phyloP scores from a whole-genome alignment of 176 grass and related monocot genomes.

The Poa pratensis region DNA sequence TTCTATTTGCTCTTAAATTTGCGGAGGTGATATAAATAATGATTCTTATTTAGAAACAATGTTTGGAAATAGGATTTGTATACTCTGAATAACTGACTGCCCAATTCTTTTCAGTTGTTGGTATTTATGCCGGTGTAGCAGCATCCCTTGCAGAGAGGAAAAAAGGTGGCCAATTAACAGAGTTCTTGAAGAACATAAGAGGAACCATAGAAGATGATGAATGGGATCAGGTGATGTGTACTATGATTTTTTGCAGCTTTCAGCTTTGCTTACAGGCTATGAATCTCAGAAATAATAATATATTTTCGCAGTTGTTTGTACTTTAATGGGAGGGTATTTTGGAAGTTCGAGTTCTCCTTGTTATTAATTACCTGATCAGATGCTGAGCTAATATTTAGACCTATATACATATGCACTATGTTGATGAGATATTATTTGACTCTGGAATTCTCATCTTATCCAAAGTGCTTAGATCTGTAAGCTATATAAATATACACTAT shows the following conservation, averaged over 20 bases:
- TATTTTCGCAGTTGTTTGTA: conserved; percentile 26
- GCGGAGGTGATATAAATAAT: conserved; percentile 11
- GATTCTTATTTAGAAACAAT: conserved; percentile 24
- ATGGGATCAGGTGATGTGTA: conserved; percentile 89
- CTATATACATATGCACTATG: conserved; percentile 24
- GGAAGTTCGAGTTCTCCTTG: conserved; percentile 35
- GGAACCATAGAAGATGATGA: conserved; percentile 90
- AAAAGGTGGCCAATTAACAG: conserved; percentile 85
- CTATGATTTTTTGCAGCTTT: conserved; percentile 33
- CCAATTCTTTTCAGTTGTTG: conserved; percentile 72
- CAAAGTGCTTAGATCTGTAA: conserved; percentile 1
- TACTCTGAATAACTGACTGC: conserved; percentile 17
- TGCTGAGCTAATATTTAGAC: not conserved
- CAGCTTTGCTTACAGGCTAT: conserved; percentile 19
- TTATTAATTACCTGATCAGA: conserved; percentile 19
- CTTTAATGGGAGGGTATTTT: conserved; percentile 24
- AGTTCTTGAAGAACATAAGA: conserved; percentile 97
- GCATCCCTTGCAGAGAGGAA: conserved; percentile 89
- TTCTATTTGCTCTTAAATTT: conserved; percentile 42
- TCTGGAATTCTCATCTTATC: not conserved
- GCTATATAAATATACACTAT: conserved; percentile 10
- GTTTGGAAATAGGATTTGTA: conserved; percentile 4
- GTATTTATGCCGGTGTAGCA: conserved; percentile 93
- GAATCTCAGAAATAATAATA: conserved; percentile 14
- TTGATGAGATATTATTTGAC: conserved; percentile 15